Evolutionary conservation across 1,284 basidiomycete species (phyloP).

Genomic region (Salmacisia buchloeana): DNA sequence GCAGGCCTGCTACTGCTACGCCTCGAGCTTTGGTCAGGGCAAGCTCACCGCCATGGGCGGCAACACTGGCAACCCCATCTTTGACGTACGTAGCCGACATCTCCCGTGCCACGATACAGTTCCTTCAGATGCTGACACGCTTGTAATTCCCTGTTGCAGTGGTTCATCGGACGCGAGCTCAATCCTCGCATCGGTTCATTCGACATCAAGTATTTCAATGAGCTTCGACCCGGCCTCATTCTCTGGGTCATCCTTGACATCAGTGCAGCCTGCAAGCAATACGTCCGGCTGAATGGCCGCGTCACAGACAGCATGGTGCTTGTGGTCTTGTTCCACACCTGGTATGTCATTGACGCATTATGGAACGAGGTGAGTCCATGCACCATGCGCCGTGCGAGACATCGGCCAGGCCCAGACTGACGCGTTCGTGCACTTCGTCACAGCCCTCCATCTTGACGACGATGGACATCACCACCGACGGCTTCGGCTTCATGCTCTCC

Average conservation of each 20-base stretch:
- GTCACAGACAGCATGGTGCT: slow-evolving; percentile 90
- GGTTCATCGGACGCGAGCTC: slow-evolving; percentile 90
- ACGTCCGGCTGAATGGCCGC: slow-evolving; percentile 63
- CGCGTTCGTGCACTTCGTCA: background rate
- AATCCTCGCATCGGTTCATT: slow-evolving; percentile 81
- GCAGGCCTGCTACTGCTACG: slow-evolving; percentile 66
- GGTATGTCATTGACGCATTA: slow-evolving; percentile 78
- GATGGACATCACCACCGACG: slow-evolving; percentile 97
- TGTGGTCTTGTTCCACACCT: slow-evolving; percentile 76
- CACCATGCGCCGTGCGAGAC: background rate
- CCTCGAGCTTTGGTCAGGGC: slow-evolving; percentile 62
- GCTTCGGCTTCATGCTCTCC: slow-evolving; percentile 97
- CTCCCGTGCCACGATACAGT: background rate
- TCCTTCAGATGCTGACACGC: background rate
- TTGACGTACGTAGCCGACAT: slow-evolving; percentile 65
- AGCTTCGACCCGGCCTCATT: slow-evolving; percentile 78
- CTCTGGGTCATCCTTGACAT: slow-evolving; percentile 89
- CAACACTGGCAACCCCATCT: slow-evolving; percentile 79
- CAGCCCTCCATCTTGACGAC: slow-evolving; percentile 73
- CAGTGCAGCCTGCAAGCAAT: slow-evolving; percentile 86
- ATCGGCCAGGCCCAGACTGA: background rate
- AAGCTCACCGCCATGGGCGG: slow-evolving; percentile 79
- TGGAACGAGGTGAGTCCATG: slow-evolving; percentile 72
- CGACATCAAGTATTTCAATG: slow-evolving; percentile 91
- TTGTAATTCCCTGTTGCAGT: slow-evolving; percentile 57